Base-by-base conservation (phyloP, 1,139 yeast genomes). In the Candida labiduridarum region DNA sequence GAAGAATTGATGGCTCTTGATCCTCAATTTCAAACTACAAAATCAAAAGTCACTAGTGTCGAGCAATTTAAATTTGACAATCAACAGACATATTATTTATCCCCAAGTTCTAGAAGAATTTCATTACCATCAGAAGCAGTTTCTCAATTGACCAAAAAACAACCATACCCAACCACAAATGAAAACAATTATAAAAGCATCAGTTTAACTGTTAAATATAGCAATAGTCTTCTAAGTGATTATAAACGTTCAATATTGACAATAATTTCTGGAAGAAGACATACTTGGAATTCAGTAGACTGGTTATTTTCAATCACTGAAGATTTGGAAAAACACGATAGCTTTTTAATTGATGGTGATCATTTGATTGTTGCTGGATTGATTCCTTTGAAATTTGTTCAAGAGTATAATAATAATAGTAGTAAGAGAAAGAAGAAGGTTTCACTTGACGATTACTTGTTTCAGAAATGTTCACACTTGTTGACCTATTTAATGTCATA, bases 1-100 rank as follows among this genome's bases (percentile, higher is more conserved):
- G 86, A 82, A 55, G 90, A 86, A 62, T 68, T 86, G 46, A 67
- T 83, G 59, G 83, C 79, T 4, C 64, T 84, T 59, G 91, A 85
- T 63, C 74, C 80, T 2, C 87, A 83, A 58, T 84, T 73, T 58
- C 58, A 59, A 52, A 59, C 68, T 27, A 66, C 76, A 11, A 65
- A 62, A 52, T 64, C 72, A 9, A 71, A 65, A 49, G 59, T 65
- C 3, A 58, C 69, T 15, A 67, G 72, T 47, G 61, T 75, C 46
- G 69, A 69, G 50, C 63, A 68, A 52, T 75, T 72, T 59, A 74
- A 74, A 55, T 76, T 76, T 55, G 79, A 75, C 59, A 64, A 67
- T 35, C 73, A 68, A 47, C 67, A 66, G 41, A 71, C 76, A 0
- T 73, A 68, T 56, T 74, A 72, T 56, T 54, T 66, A 16, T 67